phyloP scores from a whole-genome alignment of 441 rosid genomes.

The Populus trichocarpa region DNA sequence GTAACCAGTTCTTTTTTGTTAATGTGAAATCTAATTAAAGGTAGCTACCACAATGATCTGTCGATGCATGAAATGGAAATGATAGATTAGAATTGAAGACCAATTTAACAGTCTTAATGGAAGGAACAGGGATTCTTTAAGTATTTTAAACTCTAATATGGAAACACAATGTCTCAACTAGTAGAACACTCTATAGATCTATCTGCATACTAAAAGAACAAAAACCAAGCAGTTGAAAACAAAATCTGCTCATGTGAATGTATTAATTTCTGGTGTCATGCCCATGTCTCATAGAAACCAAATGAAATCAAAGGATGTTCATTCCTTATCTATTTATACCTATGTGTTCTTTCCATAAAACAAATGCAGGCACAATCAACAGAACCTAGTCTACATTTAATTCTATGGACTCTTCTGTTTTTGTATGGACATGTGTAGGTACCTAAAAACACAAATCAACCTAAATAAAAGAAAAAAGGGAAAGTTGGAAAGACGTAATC shows the following conservation, averaged over 20 bases:
- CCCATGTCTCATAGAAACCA: not conserved
- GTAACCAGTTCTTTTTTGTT: not conserved
- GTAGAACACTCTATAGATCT: not conserved
- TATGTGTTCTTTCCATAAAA: not conserved
- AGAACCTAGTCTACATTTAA: not conserved
- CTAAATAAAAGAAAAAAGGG: not conserved
- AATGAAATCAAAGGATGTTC: not conserved
- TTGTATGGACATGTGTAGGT: not conserved
- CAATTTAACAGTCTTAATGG: not conserved
- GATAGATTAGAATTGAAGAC: not conserved
- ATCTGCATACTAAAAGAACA: not conserved
- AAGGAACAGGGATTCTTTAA: not conserved
- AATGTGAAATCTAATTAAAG: not conserved
- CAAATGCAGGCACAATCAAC: not conserved
- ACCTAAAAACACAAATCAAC: not conserved
- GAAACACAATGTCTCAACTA: not conserved
- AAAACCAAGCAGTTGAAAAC: slow-evolving; percentile 3
- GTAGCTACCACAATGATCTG: not conserved
- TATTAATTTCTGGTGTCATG: not conserved
- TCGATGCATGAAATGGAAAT: not conserved
- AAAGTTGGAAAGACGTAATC: slow-evolving; percentile 3
- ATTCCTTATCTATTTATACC: not conserved
- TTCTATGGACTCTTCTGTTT: not conserved
- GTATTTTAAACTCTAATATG: not conserved
- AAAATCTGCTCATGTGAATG: not conserved